phyloP scores from a whole-genome alignment of 2,329 filamentous ascomycete genomes.

The Boeremia lycopersici region DNA sequence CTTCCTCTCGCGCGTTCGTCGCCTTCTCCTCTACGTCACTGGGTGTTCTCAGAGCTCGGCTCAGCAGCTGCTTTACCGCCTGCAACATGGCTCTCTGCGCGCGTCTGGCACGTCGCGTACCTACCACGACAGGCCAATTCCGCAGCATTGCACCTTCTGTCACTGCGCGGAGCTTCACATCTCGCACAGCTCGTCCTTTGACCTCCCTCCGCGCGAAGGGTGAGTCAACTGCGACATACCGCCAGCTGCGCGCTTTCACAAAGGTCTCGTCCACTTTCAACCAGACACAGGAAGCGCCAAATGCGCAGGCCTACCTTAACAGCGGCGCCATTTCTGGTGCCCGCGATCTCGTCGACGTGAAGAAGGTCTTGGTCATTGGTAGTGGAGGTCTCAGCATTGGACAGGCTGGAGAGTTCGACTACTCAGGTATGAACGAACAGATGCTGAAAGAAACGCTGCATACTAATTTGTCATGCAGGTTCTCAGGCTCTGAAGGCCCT shows the following conservation, averaged over 20 bases:
- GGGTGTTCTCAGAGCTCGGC: slow-evolving; percentile 38
- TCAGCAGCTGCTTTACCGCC: slow-evolving; percentile 38
- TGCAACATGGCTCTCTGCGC: slow-evolving; percentile 50
- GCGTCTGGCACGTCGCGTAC: slow-evolving; percentile 50
- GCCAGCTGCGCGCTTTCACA: slow-evolving; percentile 48
- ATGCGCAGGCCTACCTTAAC: slow-evolving; percentile 84
- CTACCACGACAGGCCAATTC: slow-evolving; percentile 42
- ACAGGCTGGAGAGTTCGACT: slow-evolving; percentile 97
- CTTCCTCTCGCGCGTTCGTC: slow-evolving; percentile 26
- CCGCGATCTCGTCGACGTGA: slow-evolving; percentile 81
- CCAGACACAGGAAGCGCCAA: slow-evolving; percentile 71
- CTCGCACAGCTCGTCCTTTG: slow-evolving; percentile 41
- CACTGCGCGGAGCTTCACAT: slow-evolving; percentile 40
- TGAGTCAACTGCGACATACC: slow-evolving; percentile 41
- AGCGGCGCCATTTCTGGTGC: slow-evolving; percentile 83
- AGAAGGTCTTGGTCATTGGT: slow-evolving; percentile 96
- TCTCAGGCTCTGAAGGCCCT: slow-evolving; percentile 96
- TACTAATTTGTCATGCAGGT: slow-evolving; percentile 59
- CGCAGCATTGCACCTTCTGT: slow-evolving; percentile 38
- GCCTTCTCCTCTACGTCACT: slow-evolving; percentile 18
- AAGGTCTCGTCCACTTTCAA: slow-evolving; percentile 43
- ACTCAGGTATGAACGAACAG: slow-evolving; percentile 71
- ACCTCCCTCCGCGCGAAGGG: slow-evolving; percentile 34
- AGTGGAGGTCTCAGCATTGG: slow-evolving; percentile 95
- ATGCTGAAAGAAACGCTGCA: background rate